Base-by-base conservation (phyloP, 1,139 yeast genomes). In the Spencermartinsiella ligniputridi region DNA sequence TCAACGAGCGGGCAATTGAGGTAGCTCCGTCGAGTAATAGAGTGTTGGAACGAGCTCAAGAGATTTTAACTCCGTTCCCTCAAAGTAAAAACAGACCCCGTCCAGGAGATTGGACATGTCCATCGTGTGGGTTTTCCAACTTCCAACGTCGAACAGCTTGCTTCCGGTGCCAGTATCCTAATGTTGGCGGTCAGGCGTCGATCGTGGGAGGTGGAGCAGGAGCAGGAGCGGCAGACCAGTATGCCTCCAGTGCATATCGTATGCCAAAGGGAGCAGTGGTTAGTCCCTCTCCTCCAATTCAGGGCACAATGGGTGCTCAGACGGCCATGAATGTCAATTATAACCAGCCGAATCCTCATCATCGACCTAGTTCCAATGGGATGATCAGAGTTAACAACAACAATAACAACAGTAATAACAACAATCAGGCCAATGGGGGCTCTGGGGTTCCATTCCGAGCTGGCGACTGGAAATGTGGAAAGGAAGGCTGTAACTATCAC, bases 21-120 rank as follows among this genome's bases (percentile, higher is more conserved):
- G 85, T 90, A 2, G 92, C 86, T 52, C 95, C 97, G 1, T 87
- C 96, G 1, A 82, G 94, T 34, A 75, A 82, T 2, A 68, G 75
- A 35, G 86, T 90, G 1, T 69, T 90, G 45, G 96, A 87, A 53
- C 76, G 79, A 49, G 96, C 96, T 0, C 82, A 79, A 52, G 95
- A 84, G 35, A 76, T 89, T 41, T 70, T 90, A 47, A 75, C 87
- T 0, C 87, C 95, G 8, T 89, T 90, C 64, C 96, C 96, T 12
- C 82, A 89, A 20, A 81, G 87, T 40, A 89, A 89, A 58, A 89
- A 89, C 63, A 76, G 95, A 55, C 96, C 96, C 19, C 75, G 97
- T 59, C 97, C 97, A 0, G 97, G 97, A 19, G 97, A 90, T 61
- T 90, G 97, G 97, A 86, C 87, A 5, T 90, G 97, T 66, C 96